Percentiles rank a stretch among this genome's conserved stretches.
Evolutionary conservation across 2,329 filamentous ascomycete genomes (phyloP).

Genomic region (Colletotrichum falcatum): DNA sequence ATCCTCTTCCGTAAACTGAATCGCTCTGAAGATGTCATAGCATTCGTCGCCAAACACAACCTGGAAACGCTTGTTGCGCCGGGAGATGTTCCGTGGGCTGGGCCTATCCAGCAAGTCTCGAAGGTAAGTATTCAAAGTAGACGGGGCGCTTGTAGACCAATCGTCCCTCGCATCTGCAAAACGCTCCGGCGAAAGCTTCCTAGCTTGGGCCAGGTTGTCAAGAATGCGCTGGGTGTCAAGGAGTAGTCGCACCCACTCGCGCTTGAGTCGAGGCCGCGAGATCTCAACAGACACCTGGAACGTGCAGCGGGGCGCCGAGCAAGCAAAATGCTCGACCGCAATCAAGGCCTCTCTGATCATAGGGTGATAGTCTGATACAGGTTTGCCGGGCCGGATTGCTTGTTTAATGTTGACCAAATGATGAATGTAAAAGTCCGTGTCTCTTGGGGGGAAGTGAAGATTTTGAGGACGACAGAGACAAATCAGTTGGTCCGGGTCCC

Average conservation of each 20-base stretch:
- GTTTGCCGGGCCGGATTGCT: not conserved
- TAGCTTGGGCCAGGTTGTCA: constrained; percentile 54
- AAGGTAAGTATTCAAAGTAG: constrained; percentile 64
- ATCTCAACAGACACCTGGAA: constrained; percentile 61
- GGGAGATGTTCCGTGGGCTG: constrained; percentile 60
- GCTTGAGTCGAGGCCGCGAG: constrained; percentile 60
- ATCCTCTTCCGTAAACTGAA: constrained; percentile 61
- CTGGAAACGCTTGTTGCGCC: constrained; percentile 67
- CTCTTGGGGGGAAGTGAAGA: constrained; percentile 23
- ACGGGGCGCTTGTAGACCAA: constrained; percentile 55
- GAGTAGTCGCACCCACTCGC: constrained; percentile 57
- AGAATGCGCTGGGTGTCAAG: constrained; percentile 59
- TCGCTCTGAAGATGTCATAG: constrained; percentile 59
- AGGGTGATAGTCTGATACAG: constrained; percentile 24
- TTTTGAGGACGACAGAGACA: constrained; percentile 47
- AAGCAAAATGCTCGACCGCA: constrained; percentile 45
- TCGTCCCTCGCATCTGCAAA: constrained; percentile 58
- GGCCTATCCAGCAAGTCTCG: constrained; percentile 59
- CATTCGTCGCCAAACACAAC: constrained; percentile 66
- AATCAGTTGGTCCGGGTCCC: constrained; percentile 47
- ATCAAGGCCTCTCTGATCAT: constrained; percentile 48
- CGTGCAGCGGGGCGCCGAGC: constrained; percentile 56
- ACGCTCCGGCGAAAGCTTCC: constrained; percentile 59
- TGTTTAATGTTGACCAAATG: constrained; percentile 31
- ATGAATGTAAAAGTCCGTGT: constrained; percentile 34